Percentiles rank a stretch among this genome's conserved stretches.
These are phyloP conservation scores for Venturia carpophila DNA, from an alignment of 2,329 filamentous ascomycete species.

Conservation along the genomic window DNA sequence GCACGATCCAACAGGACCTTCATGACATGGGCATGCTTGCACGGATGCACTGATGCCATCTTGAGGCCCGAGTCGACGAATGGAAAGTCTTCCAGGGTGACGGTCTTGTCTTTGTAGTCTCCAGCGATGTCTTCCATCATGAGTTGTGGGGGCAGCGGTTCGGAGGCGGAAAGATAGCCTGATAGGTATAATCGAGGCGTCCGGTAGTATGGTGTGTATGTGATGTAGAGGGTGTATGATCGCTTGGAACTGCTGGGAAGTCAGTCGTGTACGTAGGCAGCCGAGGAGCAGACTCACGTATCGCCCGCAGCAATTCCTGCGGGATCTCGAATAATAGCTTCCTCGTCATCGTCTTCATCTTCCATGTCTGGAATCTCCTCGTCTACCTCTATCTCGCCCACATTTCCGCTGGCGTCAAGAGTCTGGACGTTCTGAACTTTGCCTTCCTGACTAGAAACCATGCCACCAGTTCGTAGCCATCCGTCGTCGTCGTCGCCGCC, in stretches of 20 bases:
- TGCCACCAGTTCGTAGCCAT: slow-evolving; percentile 82
- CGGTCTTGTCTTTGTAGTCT: slow-evolving; percentile 97
- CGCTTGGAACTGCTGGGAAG: slow-evolving; percentile 57
- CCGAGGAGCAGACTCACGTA: slow-evolving; percentile 40
- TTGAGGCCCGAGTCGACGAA: slow-evolving; percentile 88
- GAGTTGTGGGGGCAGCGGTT: slow-evolving; percentile 69
- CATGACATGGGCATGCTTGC: slow-evolving; percentile 97
- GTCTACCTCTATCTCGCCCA: slow-evolving; percentile 66
- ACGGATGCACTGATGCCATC: slow-evolving; percentile 95
- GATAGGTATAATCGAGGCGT: slow-evolving; percentile 93
- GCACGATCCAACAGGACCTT: slow-evolving; percentile 93
- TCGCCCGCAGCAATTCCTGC: slow-evolving; percentile 42
- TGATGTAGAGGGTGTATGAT: slow-evolving; percentile 98
- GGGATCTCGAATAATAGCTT: slow-evolving; percentile 85
- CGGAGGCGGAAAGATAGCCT: slow-evolving; percentile 71
- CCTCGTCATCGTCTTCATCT: slow-evolving; percentile 86
- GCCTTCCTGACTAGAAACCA: slow-evolving; percentile 65
- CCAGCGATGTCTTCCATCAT: slow-evolving; percentile 98
- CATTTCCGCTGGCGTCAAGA: slow-evolving; percentile 79
- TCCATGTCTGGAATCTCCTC: slow-evolving; percentile 97
- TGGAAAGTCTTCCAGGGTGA: slow-evolving; percentile 94
- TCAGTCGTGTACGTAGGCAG: slow-evolving; percentile 21
- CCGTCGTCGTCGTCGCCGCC: slow-evolving; percentile 68
- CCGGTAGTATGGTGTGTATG: slow-evolving; percentile 93
- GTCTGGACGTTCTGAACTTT: slow-evolving; percentile 76